Evolutionary conservation across 2,329 filamentous ascomycete species (phyloP), one percentile per base, ranked within the genome.

Genomic region (Cladosporium sp.): DNA sequence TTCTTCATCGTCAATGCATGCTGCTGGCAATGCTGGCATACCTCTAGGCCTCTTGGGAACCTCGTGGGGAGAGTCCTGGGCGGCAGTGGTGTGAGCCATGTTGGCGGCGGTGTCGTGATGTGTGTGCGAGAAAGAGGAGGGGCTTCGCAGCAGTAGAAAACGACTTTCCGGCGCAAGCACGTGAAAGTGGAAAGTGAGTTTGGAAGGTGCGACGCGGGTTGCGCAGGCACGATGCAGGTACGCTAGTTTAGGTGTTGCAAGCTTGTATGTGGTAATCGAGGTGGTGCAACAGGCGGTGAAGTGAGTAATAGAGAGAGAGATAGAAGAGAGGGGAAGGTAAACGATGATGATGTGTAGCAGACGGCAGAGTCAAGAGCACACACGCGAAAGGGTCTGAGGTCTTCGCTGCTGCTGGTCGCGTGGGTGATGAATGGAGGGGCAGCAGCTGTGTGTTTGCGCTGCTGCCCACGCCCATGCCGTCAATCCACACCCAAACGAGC

Each of bases 31-130:
- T 26, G 11, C 2, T 5, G 24, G 4, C 72, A 51, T 70, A 80
- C 80, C 80, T 69, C 75, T 82, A n/a, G 81, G 81, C 66, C 81
- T 79, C 77, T 80, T 79, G 62, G 77, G 72, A 68, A 66, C 72
- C 24, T 74, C 72, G 60, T 72, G 64, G 15, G 74, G 74, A 32
- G 74, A 72, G 65, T 70, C 66, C 64, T 68, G 70, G 36, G 70
- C 69, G 15, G 71, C 52, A 41, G 69, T 68, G 32, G 72, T 71
- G 57, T 76, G 72, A 15, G 74, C 72, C 74, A 76, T 76, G 67
- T 32, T 71, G 52, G 32, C 21, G 55, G 30, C n/a, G 28, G 18
- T 38, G 47, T 15, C 21, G 41, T 32, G 4, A 3, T 65, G 55
- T 52, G 12, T 2, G 24, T 32, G 24, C 24, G 41, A 21, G 41